Percentiles rank a stretch among this genome's conserved stretches.
phyloP scores from a whole-genome alignment of 441 rosid genomes.

The Kokia cookei region DNA sequence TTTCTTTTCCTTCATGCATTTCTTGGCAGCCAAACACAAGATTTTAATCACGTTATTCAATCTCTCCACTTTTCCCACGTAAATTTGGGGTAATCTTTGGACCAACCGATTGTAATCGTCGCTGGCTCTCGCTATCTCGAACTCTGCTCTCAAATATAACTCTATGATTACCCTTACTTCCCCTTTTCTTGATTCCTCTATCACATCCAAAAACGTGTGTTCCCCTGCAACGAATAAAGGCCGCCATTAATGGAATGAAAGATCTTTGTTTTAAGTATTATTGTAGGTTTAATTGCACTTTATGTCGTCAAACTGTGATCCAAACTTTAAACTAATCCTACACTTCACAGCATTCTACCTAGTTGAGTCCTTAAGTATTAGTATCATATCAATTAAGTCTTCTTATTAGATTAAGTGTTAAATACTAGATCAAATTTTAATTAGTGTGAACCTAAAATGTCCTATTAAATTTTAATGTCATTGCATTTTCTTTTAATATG shows the following conservation, averaged over 20 bases:
- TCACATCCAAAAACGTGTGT: slow-evolving; percentile 50
- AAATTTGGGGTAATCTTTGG: slow-evolving; percentile 36
- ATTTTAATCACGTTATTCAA: slow-evolving; percentile 31
- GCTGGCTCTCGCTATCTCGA: slow-evolving; percentile 18
- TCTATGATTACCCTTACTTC: slow-evolving; percentile 51
- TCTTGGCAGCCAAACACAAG: slow-evolving; percentile 53
- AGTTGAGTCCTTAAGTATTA: too few species aligned
- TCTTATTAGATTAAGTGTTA: too few species aligned
- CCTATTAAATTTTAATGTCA: too few species aligned
- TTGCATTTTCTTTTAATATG: too few species aligned
- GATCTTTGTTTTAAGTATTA: too few species aligned
- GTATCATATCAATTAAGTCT: too few species aligned
- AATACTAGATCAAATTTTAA: too few species aligned
- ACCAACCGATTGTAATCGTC: slow-evolving; percentile 43
- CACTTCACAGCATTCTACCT: too few species aligned
- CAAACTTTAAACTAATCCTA: too few species aligned
- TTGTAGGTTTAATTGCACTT: too few species aligned
- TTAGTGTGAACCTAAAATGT: too few species aligned
- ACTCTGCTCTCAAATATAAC: slow-evolving; percentile 49
- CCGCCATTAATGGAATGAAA: neutral
- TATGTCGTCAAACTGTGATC: too few species aligned
- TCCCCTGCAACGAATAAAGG: slow-evolving; percentile 30
- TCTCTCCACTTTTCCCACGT: slow-evolving; percentile 58
- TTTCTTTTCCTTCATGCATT: slow-evolving; percentile 58
- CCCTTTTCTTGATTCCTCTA: slow-evolving; percentile 40